Evolutionary conservation across 2,329 filamentous ascomycete genomes (phyloP).

Genomic region (Penicillium aurantiogriseum): DNA sequence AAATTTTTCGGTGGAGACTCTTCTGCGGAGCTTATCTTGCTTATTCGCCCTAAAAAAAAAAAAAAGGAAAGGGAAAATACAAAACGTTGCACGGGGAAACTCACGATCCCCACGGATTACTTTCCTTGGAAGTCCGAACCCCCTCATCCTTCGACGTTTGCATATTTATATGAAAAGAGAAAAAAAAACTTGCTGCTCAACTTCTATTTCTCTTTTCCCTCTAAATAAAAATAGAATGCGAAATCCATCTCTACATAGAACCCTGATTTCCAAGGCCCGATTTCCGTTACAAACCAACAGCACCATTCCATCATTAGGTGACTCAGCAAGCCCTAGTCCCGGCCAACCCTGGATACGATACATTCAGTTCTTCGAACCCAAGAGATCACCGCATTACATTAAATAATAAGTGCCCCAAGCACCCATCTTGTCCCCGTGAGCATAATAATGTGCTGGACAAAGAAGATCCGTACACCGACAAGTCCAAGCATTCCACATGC

Average conservation of each 20-base stretch:
- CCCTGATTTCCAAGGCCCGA: background rate
- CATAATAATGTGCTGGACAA: background rate
- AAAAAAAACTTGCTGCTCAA: background rate
- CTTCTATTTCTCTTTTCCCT: background rate
- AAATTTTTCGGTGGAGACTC: constrained; percentile 27
- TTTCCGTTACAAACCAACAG: background rate
- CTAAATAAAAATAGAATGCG: background rate
- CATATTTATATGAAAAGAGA: background rate
- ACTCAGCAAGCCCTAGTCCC: background rate
- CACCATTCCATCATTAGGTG: background rate
- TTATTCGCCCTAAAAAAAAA: constrained; percentile 9
- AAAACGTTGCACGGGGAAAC: constrained; percentile 19
- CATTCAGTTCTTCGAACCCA: background rate
- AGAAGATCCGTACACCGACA: constrained; percentile 6
- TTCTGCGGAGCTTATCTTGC: constrained; percentile 25
- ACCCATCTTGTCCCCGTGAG: background rate
- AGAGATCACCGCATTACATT: constrained; percentile 7
- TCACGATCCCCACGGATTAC: constrained; percentile 30
- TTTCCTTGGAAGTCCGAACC: constrained; percentile 24
- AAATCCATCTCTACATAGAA: background rate
- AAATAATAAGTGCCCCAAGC: background rate
- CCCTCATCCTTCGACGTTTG: constrained; percentile 16
- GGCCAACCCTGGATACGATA: background rate
- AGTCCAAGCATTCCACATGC: constrained; percentile 8
- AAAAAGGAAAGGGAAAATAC: constrained; percentile 7